Conservation (phyloP, 2,329 filamentous ascomycete genomes). For the Pleoardoris graminearum region DNA sequence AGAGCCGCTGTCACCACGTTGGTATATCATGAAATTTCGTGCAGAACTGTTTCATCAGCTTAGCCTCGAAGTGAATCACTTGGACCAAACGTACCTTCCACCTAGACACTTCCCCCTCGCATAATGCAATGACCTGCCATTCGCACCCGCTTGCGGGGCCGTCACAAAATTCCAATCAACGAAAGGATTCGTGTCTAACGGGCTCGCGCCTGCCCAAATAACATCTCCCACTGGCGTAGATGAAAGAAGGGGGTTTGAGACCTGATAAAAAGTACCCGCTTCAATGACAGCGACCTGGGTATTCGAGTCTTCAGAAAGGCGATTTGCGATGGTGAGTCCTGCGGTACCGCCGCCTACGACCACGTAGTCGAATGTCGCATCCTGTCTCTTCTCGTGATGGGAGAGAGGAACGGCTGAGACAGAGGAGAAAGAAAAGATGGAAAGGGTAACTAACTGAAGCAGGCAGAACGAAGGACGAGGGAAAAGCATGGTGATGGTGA, state of each 20-base stretch:
- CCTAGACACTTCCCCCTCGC: constrained; percentile 37
- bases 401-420: too few species aligned
- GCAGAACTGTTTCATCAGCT: too few species aligned
- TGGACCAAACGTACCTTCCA: constrained; percentile 22
- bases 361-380: constrained; percentile 16
- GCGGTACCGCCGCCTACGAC: constrained; percentile 28
- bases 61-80: too few species aligned
- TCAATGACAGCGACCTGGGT: constrained; percentile 36
- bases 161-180: constrained; percentile 40
- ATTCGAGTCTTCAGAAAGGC: constrained; percentile 20
- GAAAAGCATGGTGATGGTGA: too few species aligned
- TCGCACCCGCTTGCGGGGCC: constrained; percentile 25
- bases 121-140: constrained; percentile 27
- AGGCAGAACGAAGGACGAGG: too few species aligned
- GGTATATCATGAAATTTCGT: too few species aligned
- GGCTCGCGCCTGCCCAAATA: constrained; percentile 20
- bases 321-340: constrained; percentile 18
- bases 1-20: constrained; percentile 16
- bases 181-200: constrained; percentile 24
- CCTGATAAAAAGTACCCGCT: constrained; percentile 37
- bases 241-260: constrained; percentile 26
- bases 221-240: constrained; percentile 27
- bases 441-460: too few species aligned
- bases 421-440: too few species aligned
- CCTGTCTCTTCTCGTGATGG: constrained; percentile 6